Conservation (phyloP, 129 eudicot species). For the Mikania micrantha region DNA sequence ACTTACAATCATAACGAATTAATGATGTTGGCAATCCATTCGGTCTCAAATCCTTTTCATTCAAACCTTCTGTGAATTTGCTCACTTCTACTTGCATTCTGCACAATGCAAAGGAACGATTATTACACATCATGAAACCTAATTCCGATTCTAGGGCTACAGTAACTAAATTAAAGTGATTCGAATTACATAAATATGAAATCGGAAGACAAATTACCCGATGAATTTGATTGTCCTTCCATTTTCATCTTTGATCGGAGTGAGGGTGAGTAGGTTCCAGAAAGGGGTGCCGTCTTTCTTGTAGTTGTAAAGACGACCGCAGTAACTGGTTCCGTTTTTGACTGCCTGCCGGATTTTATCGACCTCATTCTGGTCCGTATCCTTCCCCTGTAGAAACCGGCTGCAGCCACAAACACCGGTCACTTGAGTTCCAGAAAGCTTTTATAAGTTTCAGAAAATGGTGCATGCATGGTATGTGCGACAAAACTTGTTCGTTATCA, state of each 20-base stretch:
- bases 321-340: slow-evolving; percentile 71
- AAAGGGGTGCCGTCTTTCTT: slow-evolving; percentile 97
- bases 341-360: slow-evolving; percentile 74
- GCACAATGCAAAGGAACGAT: slow-evolving; percentile 13
- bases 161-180: no score
- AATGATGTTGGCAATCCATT: slow-evolving; percentile 91
- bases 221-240: slow-evolving; percentile 86
- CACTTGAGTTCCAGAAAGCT: background rate
- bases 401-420: slow-evolving; percentile 36
- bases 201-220: slow-evolving; percentile 44
- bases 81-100: slow-evolving; percentile 99
- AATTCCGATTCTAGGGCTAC: no score
- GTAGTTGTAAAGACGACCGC: slow-evolving; percentile 93
- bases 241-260: slow-evolving; percentile 83
- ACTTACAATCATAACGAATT: slow-evolving; percentile 90
- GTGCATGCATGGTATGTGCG: no score
- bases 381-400: slow-evolving; percentile 95
- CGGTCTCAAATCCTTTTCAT: slow-evolving; percentile 77
- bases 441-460: no score
- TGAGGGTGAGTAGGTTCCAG: slow-evolving; percentile 92
- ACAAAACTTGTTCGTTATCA: no score
- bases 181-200: no score
- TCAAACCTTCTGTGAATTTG: slow-evolving; percentile 89
- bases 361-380: slow-evolving; percentile 90
- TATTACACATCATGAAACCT: background rate